Percentiles rank a stretch among this genome's conserved stretches.
These are phyloP conservation scores for Cladophialophora carrionii DNA, from an alignment of 2,329 filamentous ascomycete genomes.

Conservation along the genomic window DNA sequence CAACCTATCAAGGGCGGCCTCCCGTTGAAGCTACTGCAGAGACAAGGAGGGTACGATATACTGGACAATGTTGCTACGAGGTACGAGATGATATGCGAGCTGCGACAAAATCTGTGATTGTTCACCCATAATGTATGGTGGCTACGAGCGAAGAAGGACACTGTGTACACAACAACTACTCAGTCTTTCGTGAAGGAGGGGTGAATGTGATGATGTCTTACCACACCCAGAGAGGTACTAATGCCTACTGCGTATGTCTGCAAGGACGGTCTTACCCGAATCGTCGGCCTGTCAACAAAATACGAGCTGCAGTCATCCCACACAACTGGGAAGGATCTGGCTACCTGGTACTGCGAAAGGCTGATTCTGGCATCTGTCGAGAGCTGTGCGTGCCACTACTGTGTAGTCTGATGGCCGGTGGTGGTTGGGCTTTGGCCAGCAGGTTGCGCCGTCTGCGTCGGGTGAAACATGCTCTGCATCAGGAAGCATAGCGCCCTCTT, in stretches of 20 bases:
- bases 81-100: neutral
- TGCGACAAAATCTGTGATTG: neutral
- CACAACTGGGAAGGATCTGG: neutral
- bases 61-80: neutral
- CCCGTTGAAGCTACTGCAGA: neutral
- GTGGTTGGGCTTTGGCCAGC: neutral
- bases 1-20: neutral
- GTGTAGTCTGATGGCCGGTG: conserved; percentile 4
- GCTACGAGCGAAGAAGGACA: neutral
- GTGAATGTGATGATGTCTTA: conserved; percentile 14
- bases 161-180: neutral
- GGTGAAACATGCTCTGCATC: conserved; percentile 11
- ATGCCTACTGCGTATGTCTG: neutral
- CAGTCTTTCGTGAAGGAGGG: neutral
- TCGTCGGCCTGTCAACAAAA: neutral
- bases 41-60: neutral
- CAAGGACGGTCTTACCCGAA: neutral
- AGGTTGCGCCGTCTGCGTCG: neutral
- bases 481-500: conserved; percentile 5
- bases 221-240: conserved; percentile 1
- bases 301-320: conserved; percentile 19
- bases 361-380: neutral
- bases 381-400: neutral
- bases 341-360: neutral
- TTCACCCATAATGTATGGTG: neutral